A percentile compares a stretch with the other conserved stretches of the same genome.
phyloP scores from a whole-genome alignment of 2,329 filamentous ascomycete genomes.

The Sclerotinia borealis region DNA sequence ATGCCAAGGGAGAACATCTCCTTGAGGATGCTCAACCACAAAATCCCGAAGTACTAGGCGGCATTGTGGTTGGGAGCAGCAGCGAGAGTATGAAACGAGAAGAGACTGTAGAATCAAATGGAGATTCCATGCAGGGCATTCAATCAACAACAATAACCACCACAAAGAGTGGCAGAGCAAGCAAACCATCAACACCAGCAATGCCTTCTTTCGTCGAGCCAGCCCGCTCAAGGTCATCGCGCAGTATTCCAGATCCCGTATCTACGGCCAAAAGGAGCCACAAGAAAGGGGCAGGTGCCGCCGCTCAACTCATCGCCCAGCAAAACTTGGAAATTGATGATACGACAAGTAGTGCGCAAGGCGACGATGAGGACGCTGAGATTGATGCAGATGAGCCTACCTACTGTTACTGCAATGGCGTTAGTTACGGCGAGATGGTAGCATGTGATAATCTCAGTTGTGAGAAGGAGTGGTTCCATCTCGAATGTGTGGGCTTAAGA shows the following conservation, averaged over 20 bases:
- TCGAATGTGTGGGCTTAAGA: conserved; percentile 73
- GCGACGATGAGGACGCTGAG: conserved; percentile 52
- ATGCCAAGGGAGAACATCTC: conserved; percentile 31
- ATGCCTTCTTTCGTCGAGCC: conserved; percentile 53
- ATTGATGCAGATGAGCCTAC: conserved; percentile 63
- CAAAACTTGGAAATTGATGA: conserved; percentile 40
- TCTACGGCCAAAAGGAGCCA: conserved; percentile 47
- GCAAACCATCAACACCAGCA: conserved; percentile 61
- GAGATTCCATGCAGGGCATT: conserved; percentile 34
- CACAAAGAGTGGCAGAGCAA: conserved; percentile 60
- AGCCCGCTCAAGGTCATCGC: conserved; percentile 46
- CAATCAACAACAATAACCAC: conserved; percentile 36
- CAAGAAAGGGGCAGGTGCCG: conserved; percentile 47
- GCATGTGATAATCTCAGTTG: conserved; percentile 71
- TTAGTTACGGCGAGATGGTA: conserved; percentile 81
- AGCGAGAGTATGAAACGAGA: conserved; percentile 42
- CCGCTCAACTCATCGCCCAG: conserved; percentile 30
- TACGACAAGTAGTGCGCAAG: conserved; percentile 38
- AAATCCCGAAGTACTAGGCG: conserved; percentile 28
- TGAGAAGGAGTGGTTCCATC: conserved; percentile 75
- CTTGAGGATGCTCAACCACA: conserved; percentile 32
- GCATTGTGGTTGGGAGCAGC: conserved; percentile 34
- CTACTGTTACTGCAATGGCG: conserved; percentile 75
- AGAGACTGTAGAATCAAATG: conserved; percentile 44
- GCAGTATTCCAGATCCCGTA: conserved; percentile 35